Percentiles rank a stretch among this genome's conserved stretches.
Conservation (phyloP, 2,329 filamentous ascomycete species). For the Dactylellina cionopaga region DNA sequence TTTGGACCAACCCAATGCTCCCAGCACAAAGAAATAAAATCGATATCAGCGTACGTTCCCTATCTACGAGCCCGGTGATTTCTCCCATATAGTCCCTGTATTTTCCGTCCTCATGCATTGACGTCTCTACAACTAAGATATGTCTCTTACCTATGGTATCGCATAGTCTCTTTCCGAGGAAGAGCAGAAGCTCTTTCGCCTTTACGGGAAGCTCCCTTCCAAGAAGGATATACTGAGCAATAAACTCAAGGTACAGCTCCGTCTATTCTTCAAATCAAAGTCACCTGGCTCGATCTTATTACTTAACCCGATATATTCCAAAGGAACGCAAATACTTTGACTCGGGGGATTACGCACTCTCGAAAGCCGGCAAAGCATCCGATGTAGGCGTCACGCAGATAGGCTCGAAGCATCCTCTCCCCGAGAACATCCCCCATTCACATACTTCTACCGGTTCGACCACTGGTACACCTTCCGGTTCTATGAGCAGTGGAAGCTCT, state of each 20-base stretch:
- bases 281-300: conserved; percentile 1
- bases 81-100: conserved; percentile 4
- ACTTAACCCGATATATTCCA: not conserved
- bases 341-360: conserved; percentile 94
- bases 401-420: conserved; percentile 91
- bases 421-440: conserved; percentile 88
- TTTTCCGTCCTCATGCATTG: conserved; percentile 2
- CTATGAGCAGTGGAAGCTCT: conserved; percentile 41
- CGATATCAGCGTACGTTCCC: conserved; percentile 82
- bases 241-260: conserved; percentile 79
- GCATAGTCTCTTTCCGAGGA: conserved; percentile 92
- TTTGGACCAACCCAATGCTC: conserved; percentile 27
- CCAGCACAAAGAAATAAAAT: conserved; percentile 90
- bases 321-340: conserved; percentile 98
- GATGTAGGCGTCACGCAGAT: conserved; percentile 92
- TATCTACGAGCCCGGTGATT: not conserved
- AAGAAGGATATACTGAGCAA: conserved; percentile 97
- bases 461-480: conserved; percentile 51
- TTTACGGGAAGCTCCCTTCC: conserved; percentile 97
- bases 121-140: too few species aligned
- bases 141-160: too few species aligned
- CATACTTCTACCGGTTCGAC: conserved; percentile 32
- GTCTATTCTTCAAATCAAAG: conserved; percentile 3
- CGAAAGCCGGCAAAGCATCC: conserved; percentile 95
- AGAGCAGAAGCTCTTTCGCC: conserved; percentile 93